Evolutionary conservation across 768 basidiomycete genomes (phyloP).

Genomic region (Mycena amicta): DNA sequence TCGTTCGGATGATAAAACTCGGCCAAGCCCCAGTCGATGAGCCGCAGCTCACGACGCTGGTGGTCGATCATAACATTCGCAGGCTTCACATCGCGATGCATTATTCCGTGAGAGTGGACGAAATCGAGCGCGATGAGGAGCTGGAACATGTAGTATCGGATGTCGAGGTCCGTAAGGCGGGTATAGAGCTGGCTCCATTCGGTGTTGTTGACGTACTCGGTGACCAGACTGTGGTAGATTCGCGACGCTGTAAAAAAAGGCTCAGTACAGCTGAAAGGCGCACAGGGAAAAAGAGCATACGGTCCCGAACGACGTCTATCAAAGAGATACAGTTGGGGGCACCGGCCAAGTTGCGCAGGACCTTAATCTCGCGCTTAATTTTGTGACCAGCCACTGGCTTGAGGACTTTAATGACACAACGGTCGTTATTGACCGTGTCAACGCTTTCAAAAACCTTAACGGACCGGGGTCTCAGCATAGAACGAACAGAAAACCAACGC

Average conservation of each 20-base stretch:
- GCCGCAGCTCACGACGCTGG: constrained; percentile 55
- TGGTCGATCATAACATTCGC: constrained; percentile 79
- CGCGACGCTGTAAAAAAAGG: constrained; percentile 38
- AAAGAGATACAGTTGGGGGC: constrained; percentile 71
- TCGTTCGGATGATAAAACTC: constrained; percentile 98
- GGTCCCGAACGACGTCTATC: constrained; percentile 69
- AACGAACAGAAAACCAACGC: background rate
- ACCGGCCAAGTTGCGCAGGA: constrained; percentile 67
- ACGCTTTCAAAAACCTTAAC: constrained; percentile 60
- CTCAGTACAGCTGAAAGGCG: background rate
- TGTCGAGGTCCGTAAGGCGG: constrained; percentile 61
- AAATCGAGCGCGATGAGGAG: constrained; percentile 72
- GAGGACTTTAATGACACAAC: constrained; percentile 69
- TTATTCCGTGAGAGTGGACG: constrained; percentile 71
- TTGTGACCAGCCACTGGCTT: constrained; percentile 74
- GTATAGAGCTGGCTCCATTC: constrained; percentile 67
- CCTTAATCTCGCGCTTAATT: constrained; percentile 77
- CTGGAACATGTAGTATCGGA: constrained; percentile 70
- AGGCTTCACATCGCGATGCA: constrained; percentile 55
- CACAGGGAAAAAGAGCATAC: constrained; percentile 20
- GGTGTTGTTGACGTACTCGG: constrained; percentile 68
- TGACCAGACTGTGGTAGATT: constrained; percentile 65
- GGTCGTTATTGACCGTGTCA: constrained; percentile 55
- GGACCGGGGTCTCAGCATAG: background rate
- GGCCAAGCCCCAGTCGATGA: constrained; percentile 87